A percentile compares a stretch with the other conserved stretches of the same genome.
Conservation (phyloP, 2,329 filamentous ascomycete genomes). For the Golovinomyces cichoracearum region DNA sequence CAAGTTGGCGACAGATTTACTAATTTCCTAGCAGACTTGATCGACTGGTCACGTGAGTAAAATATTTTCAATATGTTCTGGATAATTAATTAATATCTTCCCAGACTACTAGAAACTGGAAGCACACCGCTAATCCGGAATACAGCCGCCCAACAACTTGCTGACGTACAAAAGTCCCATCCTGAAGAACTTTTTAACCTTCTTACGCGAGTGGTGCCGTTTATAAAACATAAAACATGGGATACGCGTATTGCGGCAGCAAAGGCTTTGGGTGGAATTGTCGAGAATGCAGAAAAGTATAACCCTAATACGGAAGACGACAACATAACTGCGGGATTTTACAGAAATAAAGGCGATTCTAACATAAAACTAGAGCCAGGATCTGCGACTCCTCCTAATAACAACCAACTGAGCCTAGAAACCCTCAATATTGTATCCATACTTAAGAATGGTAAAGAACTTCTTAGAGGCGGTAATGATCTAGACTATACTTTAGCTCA, state of each 20-base stretch:
- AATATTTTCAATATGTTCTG: not conserved
- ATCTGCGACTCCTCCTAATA: slow-evolving; percentile 18
- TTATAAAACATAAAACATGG: slow-evolving; percentile 86
- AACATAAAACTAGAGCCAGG: slow-evolving; percentile 31
- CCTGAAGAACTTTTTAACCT: slow-evolving; percentile 95
- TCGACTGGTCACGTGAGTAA: slow-evolving; percentile 60
- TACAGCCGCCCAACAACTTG: slow-evolving; percentile 86
- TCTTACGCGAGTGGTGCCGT: slow-evolving; percentile 78
- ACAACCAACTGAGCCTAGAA: slow-evolving; percentile 42
- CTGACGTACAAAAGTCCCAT: slow-evolving; percentile 93
- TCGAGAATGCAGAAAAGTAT: slow-evolving; percentile 64
- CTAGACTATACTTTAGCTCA: slow-evolving; percentile 65
- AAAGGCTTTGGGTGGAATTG: slow-evolving; percentile 81
- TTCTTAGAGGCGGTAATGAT: slow-evolving; percentile 49
- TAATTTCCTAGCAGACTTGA: slow-evolving; percentile 34
- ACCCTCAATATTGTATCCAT: slow-evolving; percentile 55
- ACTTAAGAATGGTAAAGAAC: slow-evolving; percentile 55
- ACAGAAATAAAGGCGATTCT: slow-evolving; percentile 1
- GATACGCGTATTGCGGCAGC: slow-evolving; percentile 83
- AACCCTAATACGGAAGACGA: slow-evolving; percentile 49
- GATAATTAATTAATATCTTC: not conserved
- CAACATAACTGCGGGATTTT: slow-evolving; percentile 17
- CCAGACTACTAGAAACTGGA: slow-evolving; percentile 80
- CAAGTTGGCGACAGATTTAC: not conserved
- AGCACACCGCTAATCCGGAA: slow-evolving; percentile 90